phyloP scores from a whole-genome alignment of 495 filamentous ascomycete genomes.

The Physcia stellaris region DNA sequence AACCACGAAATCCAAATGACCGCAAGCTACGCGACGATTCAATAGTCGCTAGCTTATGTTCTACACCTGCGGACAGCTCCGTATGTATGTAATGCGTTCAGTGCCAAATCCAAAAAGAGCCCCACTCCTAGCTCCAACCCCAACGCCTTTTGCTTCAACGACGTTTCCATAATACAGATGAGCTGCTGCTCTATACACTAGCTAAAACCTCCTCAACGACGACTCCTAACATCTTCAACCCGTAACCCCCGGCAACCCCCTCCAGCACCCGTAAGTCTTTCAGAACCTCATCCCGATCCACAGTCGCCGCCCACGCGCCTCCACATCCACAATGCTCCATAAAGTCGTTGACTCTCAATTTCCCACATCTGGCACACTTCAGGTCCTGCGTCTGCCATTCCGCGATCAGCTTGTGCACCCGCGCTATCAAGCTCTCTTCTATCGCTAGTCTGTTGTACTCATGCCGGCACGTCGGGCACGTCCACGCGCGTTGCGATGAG shows the following conservation, averaged over 20 bases:
- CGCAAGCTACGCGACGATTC: no score
- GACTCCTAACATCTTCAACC: slow-evolving; percentile 61
- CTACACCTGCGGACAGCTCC: no score
- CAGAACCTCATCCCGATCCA: slow-evolving; percentile 54
- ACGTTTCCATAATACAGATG: no score
- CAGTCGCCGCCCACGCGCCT: slow-evolving; percentile 62
- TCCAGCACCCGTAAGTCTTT: slow-evolving; percentile 52
- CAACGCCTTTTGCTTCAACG: no score
- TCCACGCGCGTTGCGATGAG: slow-evolving; percentile 42
- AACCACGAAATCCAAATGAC: no score
- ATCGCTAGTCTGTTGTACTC: slow-evolving; percentile 64
- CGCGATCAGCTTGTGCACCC: slow-evolving; percentile 58
- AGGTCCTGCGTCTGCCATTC: slow-evolving; percentile 86
- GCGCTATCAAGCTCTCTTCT: slow-evolving; percentile 70
- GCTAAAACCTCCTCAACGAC: slow-evolving; percentile 52
- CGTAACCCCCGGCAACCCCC: slow-evolving; percentile 65
- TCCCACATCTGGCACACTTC: slow-evolving; percentile 51
- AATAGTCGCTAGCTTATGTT: no score
- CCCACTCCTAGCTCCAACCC: no score
- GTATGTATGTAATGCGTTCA: no score
- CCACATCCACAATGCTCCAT: slow-evolving; percentile 94
- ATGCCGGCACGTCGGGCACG: slow-evolving; percentile 61
- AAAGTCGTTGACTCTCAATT: slow-evolving; percentile 69
- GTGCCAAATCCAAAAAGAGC: no score
- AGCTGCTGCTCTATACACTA: no score